These are phyloP conservation scores for Diplocarpon mali DNA, from an alignment of 2,329 filamentous ascomycete genomes.

Conservation along the genomic window DNA sequence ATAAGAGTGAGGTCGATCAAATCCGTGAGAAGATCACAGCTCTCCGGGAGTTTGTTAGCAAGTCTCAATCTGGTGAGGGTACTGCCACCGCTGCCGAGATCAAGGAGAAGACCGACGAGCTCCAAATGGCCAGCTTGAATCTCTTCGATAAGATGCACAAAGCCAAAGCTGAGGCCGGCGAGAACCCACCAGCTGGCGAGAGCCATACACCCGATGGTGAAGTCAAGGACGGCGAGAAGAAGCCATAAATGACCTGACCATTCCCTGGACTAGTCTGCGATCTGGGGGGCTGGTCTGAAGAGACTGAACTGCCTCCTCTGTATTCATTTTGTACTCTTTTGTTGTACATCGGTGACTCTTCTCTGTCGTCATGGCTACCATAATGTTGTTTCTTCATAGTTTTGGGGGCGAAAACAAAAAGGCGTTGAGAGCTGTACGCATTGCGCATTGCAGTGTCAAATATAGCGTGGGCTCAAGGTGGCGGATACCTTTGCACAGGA, in stretches of 20 bases:
- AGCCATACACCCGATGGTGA: constrained; percentile 43
- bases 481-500: constrained; percentile 21
- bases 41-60: constrained; percentile 82
- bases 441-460: constrained; percentile 7
- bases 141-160: constrained; percentile 99
- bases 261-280: constrained; percentile 20
- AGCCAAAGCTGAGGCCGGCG: constrained; percentile 60
- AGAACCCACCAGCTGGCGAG: constrained; percentile 37
- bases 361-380: constrained; percentile 27
- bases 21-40: constrained; percentile 87
- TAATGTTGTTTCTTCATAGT: constrained; percentile 25
- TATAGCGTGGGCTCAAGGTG: constrained; percentile 18
- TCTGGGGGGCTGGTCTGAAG: constrained; percentile 15
- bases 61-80: constrained; percentile 89
- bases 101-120: constrained; percentile 97
- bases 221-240: constrained; percentile 60
- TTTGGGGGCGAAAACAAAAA: constrained; percentile 22
- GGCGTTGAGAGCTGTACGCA: constrained; percentile 24
- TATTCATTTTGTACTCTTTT: constrained; percentile 26
- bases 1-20: constrained; percentile 87
- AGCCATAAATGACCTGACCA: constrained; percentile 38
- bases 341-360: constrained; percentile 26
- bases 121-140: constrained; percentile 89
- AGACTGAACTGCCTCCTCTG: constrained; percentile 27
- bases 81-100: constrained; percentile 79